Conservation (phyloP, 345 rosid species). For the Hibiscus mutabilis region DNA sequence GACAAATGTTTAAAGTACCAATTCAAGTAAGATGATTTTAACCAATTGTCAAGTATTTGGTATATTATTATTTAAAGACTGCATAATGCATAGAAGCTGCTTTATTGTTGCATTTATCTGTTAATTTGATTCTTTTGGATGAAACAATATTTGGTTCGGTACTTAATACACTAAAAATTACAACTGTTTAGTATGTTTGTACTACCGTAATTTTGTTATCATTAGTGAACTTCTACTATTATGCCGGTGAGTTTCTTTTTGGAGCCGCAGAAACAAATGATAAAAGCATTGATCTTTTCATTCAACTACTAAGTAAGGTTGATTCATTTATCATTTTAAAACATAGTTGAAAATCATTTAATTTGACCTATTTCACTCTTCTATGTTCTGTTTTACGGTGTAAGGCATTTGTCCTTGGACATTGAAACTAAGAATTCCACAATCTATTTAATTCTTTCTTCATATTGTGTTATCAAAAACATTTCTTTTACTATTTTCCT, state of each 20-base stretch:
- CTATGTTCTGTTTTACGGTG: background rate
- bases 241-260: background rate
- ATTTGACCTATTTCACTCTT: background rate
- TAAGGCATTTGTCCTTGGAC: background rate
- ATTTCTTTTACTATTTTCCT: background rate
- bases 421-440: background rate
- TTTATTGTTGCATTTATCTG: background rate
- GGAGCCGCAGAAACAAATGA: background rate
- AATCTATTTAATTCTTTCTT: background rate
- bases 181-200: background rate
- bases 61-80: background rate
- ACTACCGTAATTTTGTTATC: background rate
- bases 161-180: background rate
- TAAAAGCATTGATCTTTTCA: background rate
- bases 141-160: background rate
- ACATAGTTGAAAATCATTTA: background rate
- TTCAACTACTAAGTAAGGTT: background rate
- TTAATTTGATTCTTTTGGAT: background rate
- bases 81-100: background rate
- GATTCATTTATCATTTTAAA: background rate
- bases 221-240: background rate
- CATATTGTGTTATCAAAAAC: too few relatives aligned
- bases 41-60: background rate
- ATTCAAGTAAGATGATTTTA: slow-evolving; percentile 58
- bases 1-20: slow-evolving; percentile 98